A percentile compares a stretch with the other conserved stretches of the same genome.
Conservation (phyloP, 2,329 filamentous ascomycete genomes). For the Fusarium beomiforme region DNA sequence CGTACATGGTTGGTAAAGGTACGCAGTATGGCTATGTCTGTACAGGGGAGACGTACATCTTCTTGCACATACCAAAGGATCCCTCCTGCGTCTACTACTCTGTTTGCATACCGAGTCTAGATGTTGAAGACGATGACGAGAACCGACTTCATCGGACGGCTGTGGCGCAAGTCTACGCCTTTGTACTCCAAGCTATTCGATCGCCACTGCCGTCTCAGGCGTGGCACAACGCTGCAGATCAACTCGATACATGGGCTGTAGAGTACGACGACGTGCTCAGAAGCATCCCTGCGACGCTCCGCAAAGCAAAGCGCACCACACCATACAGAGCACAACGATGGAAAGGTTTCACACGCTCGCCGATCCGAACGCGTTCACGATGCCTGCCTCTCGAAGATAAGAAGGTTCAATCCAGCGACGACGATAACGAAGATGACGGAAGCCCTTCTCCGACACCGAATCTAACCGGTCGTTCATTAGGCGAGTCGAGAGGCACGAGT, state of each 20-base stretch:
- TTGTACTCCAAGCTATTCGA: background rate
- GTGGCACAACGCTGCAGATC: background rate
- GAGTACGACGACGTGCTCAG: background rate
- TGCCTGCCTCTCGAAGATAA: background rate
- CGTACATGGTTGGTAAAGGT: constrained; percentile 50
- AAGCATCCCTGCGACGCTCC: background rate
- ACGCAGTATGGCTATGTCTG: constrained; percentile 47
- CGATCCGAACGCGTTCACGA: background rate
- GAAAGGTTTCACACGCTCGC: background rate
- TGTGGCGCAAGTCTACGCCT: constrained; percentile 50
- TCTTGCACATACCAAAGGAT: constrained; percentile 48
- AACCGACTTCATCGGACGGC: constrained; percentile 50
- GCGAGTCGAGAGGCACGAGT: too few relatives aligned
- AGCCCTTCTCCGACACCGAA: too few relatives aligned
- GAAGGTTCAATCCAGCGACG: background rate
- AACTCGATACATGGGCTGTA: background rate
- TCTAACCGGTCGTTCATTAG: too few relatives aligned
- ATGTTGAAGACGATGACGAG: constrained; percentile 48
- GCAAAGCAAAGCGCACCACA: background rate
- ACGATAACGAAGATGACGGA: too few relatives aligned
- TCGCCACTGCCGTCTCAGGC: background rate
- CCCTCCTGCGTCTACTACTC: constrained; percentile 48
- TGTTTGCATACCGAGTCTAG: constrained; percentile 47
- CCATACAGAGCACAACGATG: background rate
- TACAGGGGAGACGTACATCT: constrained; percentile 39